These are phyloP conservation scores for Fraxinus pennsylvanica DNA, from an alignment of 257 asterid species.

Conservation along the genomic window DNA sequence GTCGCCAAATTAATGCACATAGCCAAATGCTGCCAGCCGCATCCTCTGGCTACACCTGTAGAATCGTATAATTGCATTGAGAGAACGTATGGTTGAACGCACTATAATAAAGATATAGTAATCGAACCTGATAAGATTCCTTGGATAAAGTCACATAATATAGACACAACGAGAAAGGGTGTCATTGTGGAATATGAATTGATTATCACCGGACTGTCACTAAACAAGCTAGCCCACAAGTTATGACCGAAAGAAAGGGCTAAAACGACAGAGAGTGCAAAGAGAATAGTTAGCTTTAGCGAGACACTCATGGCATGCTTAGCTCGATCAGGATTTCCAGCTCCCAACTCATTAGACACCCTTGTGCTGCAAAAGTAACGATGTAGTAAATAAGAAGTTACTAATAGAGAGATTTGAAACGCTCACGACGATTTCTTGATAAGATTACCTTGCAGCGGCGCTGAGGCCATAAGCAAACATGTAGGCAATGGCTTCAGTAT, in stretches of 20 bases:
- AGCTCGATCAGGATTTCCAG: slow-evolving; percentile 61
- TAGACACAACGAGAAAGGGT: slow-evolving; percentile 55
- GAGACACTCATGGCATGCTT: slow-evolving; percentile 65
- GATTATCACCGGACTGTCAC: slow-evolving; percentile 51
- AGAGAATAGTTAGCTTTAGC: slow-evolving; percentile 49
- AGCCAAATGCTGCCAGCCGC: slow-evolving; percentile 75
- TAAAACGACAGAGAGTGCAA: slow-evolving; percentile 40
- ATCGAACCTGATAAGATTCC: slow-evolving; percentile 63
- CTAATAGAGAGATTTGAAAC: neutral
- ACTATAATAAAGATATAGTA: neutral
- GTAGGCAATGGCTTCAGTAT: slow-evolving; percentile 46
- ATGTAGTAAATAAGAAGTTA: neutral
- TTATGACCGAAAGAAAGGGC: slow-evolving; percentile 56
- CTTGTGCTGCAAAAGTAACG: slow-evolving; percentile 57
- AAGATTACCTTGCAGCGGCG: slow-evolving; percentile 75
- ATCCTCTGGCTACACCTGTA: slow-evolving; percentile 77
- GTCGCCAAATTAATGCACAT: slow-evolving; percentile 57
- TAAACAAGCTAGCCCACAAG: slow-evolving; percentile 69
- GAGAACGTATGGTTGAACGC: neutral
- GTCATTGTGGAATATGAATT: slow-evolving; percentile 56
- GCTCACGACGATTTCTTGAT: neutral
- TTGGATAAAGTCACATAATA: slow-evolving; percentile 59
- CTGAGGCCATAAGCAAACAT: slow-evolving; percentile 73
- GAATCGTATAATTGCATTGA: neutral
- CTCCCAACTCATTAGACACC: slow-evolving; percentile 84